These are phyloP conservation scores for Yamadazyma paraphyllophila DNA, from an alignment of 805 yeast genomes.

Conservation along the genomic window DNA sequence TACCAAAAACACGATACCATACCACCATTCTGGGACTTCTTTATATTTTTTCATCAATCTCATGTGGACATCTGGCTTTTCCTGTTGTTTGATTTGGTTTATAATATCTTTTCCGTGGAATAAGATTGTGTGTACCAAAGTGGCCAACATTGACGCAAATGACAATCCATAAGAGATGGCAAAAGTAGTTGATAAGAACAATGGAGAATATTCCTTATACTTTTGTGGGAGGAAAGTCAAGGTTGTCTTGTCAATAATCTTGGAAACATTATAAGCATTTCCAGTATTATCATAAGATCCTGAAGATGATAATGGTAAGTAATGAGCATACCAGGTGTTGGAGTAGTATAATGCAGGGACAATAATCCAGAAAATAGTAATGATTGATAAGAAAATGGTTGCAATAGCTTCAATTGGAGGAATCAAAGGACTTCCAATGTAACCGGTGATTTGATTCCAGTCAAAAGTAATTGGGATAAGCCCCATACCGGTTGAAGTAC, in stretches of 20 bases:
- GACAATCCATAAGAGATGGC: slow-evolving; percentile 57
- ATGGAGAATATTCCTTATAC: slow-evolving; percentile 61
- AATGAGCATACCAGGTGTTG: slow-evolving; percentile 58
- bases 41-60: slow-evolving; percentile 50
- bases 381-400: slow-evolving; percentile 17
- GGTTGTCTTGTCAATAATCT: slow-evolving; percentile 39
- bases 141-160: slow-evolving; percentile 62
- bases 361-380: slow-evolving; percentile 52
- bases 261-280: slow-evolving; percentile 46
- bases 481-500: slow-evolving; percentile 60
- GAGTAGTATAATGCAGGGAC: slow-evolving; percentile 54
- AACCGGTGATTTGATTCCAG: slow-evolving; percentile 51
- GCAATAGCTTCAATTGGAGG: slow-evolving; percentile 50
- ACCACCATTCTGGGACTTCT: slow-evolving; percentile 48
- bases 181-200: slow-evolving; percentile 57
- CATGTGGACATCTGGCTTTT: slow-evolving; percentile 40
- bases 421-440: slow-evolving; percentile 60
- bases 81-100: slow-evolving; percentile 21
- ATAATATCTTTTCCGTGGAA: slow-evolving; percentile 56
- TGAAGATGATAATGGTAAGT: slow-evolving; percentile 52
- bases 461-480: slow-evolving; percentile 48
- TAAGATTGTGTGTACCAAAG: slow-evolving; percentile 54
- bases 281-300: slow-evolving; percentile 52
- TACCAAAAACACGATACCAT: slow-evolving; percentile 12
- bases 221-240: slow-evolving; percentile 43